phyloP scores from a whole-genome alignment of 2,329 filamentous ascomycete genomes.

The Elsinoe australis region DNA sequence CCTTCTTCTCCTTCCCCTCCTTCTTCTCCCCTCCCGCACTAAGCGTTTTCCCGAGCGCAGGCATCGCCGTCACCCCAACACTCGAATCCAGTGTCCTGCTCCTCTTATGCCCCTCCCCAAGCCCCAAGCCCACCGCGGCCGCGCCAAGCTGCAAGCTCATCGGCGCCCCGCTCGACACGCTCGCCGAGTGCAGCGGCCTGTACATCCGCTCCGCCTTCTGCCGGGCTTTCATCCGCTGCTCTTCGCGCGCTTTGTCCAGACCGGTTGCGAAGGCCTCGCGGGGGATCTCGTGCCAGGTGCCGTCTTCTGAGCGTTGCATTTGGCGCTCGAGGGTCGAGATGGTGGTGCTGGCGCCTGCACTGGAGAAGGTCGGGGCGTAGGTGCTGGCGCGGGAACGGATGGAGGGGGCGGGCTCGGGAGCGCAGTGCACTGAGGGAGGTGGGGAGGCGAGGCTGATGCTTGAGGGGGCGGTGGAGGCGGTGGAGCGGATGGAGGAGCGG shows the following conservation, averaged over 20 bases:
- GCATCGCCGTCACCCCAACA: neutral
- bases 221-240: neutral
- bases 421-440: conserved; percentile 1
- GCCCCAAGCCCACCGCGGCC: neutral
- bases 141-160: conserved; percentile 6
- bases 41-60: conserved; percentile 1
- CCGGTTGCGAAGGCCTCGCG: neutral
- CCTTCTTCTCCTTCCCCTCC: conserved; percentile 5
- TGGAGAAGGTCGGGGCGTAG: neutral
- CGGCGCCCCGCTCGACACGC: neutral
- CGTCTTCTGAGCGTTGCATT: conserved; percentile 7
- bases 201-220: conserved; percentile 6
- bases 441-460: neutral
- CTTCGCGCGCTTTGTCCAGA: neutral
- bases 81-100: conserved; percentile 3
- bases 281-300: neutral
- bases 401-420: neutral
- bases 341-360: conserved; percentile 5
- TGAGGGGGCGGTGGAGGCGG: neutral
- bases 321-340: conserved; percentile 4
- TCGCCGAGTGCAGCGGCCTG: neutral
- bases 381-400: conserved; percentile 5
- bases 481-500: neutral
- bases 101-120: neutral
- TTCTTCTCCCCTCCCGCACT: conserved; percentile 1